Base-by-base conservation (phyloP, 306 rosid species). In the Malus sylvestris region DNA sequence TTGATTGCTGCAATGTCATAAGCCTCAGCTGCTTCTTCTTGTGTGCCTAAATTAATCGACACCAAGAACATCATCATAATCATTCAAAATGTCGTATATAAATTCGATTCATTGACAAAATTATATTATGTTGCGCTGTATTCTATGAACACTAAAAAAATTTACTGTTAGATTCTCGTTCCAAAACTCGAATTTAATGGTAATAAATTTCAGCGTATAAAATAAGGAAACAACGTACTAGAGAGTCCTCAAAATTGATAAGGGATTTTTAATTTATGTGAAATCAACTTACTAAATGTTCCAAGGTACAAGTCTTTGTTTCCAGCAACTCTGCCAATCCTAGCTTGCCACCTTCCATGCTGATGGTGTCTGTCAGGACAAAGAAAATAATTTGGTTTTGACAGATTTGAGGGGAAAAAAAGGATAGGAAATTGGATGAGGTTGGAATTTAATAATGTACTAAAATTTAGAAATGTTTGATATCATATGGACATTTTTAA, bases 321-420 rank as follows among this genome's bases (percentile, higher is more conserved):
- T 72, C 99, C 99, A 14, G 99, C 98, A 72, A 96, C 99, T 78
- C 99, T 85, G 73, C 98, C 99, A 51, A 96, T 96, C 52, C 99
- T 81, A 76, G 99, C 99, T 83, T 96, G 99, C 99, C 99, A 96
- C 85, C 99, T 92, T 80, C 99, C 99, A 91, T 96, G 98, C 81
- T 96, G 99, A 87, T 96, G 99, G 83, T 96, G 99, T 78, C 99
- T 92, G 88, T 45, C 76, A 72, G 25, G 49, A 76, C 49, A 77
- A 22, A 78, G 12, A 69, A 76, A 81, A 75, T 68, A 7, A 22
- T 22, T 13, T 46, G 33, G 32, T 67, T 45, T 45, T 57, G 35
- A 52, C 30, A 67, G 4, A 67, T 22, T 22, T 46, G 33, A 52
- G 58, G 10, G 29, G 9, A 32, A 25, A 61, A 4, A 46, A 35